Evolutionary conservation across 352 stramenopile species (phyloP).

Genomic region (Globisporangium parvum): DNA sequence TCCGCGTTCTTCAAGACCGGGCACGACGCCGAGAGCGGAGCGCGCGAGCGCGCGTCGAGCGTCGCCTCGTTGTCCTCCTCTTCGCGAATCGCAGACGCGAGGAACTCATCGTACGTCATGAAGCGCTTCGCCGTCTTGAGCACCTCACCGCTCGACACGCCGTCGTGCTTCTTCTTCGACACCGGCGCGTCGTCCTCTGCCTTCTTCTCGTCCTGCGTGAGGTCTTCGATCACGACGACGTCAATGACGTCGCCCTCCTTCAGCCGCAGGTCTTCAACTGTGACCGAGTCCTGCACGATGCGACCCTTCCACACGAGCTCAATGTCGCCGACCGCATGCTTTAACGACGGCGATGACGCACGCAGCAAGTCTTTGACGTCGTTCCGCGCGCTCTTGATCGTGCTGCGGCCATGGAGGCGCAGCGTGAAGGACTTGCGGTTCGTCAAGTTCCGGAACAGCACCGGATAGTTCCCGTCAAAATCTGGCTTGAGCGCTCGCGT

Average conservation of each 20-base stretch:
- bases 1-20: constrained; percentile 65
- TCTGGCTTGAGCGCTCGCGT: constrained; percentile 32
- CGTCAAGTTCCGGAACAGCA: constrained; percentile 57
- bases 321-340: constrained; percentile 38
- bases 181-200: constrained; percentile 16
- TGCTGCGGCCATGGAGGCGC: constrained; percentile 39
- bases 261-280: constrained; percentile 46
- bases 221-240: constrained; percentile 65
- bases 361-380: constrained; percentile 57
- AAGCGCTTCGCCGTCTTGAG: constrained; percentile 44
- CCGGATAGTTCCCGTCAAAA: constrained; percentile 47
- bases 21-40: constrained; percentile 33
- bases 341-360: constrained; percentile 36
- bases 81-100: constrained; percentile 53
- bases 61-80: constrained; percentile 27
- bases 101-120: constrained; percentile 79
- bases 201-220: constrained; percentile 23
- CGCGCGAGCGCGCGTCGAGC: constrained; percentile 7
- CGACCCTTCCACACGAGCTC: constrained; percentile 57
- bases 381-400: constrained; percentile 44
- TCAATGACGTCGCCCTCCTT: constrained; percentile 62
- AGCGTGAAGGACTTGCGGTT: constrained; percentile 71
- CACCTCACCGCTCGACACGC: constrained; percentile 13
- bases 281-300: constrained; percentile 39
- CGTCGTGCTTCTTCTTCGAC: constrained; percentile 26